phyloP scores from a whole-genome alignment of 2,329 filamentous ascomycete genomes.

The Eutypa lata region DNA sequence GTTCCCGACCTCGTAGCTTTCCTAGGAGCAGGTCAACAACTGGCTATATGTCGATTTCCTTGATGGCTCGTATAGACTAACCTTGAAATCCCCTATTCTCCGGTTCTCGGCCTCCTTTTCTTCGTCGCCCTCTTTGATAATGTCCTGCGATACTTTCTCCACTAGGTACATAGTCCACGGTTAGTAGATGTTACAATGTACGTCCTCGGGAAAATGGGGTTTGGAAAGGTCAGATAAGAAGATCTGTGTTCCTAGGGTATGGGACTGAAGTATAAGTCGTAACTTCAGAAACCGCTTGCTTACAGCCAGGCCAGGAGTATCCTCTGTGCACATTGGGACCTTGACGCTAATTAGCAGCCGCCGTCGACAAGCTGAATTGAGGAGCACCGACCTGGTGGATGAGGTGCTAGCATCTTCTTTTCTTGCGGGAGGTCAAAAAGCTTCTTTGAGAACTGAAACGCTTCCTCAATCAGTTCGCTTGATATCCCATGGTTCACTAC shows the following conservation, averaged over 20 bases:
- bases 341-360: conserved; percentile 4
- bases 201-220: no score
- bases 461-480: conserved; percentile 31
- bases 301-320: conserved; percentile 49
- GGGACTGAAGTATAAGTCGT: no score
- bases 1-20: conserved; percentile 51
- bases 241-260: no score
- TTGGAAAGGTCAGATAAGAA: no score
- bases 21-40: conserved; percentile 29
- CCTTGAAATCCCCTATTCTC: conserved; percentile 49
- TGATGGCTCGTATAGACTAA: conserved; percentile 19
- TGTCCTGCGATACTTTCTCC: conserved; percentile 50
- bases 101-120: conserved; percentile 38
- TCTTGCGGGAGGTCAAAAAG: conserved; percentile 31
- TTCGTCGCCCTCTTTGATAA: conserved; percentile 37
- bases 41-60: background rate
- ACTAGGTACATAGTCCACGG: no score
- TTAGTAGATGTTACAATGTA: no score
- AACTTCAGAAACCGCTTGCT: no score
- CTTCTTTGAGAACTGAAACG: conserved; percentile 32
- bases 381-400: conserved; percentile 25
- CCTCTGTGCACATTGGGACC: conserved; percentile 49
- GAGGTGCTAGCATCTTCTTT: conserved; percentile 33
- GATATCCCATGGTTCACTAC: conserved; percentile 30
- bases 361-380: background rate